Evolutionary conservation across 768 basidiomycete species (phyloP), one percentile per base, ranked within the genome.

Genomic region (Sporobolomyces pararoseus): DNA sequence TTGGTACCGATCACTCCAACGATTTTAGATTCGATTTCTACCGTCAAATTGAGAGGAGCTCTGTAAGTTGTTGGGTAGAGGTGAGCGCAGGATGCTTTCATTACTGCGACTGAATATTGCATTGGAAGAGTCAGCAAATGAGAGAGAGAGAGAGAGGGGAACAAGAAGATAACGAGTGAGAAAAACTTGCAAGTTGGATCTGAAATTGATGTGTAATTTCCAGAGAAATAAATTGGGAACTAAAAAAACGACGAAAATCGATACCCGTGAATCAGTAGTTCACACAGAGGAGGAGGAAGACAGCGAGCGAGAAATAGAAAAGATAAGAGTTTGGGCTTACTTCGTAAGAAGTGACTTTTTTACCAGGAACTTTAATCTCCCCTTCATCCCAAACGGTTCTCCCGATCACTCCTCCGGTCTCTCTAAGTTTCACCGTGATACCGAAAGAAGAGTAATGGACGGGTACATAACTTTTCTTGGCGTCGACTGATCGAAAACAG

Each of bases 361-460:
- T 49, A 13, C 46, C 64, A 6, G 55, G 37, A 27, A 70, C 47
- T n/a, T 47, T 55, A 51, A 70, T 70, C 37, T 65, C 69, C 7
- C 64, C 59, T 21, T 32, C 25, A n/a, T n/a, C 44, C 63, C 63
- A 70, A 9, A 39, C 34, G 7, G 52, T 42, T 10, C 37, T 16
- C 17, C 64, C 62, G 29, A 70, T 42, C 23, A 47, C 49, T 2
- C 52, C 69, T 9, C 59, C 64, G 14, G 69, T 70, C 52, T 70
- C 69, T 17, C 37, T 7, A 6, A 70, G 46, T 17, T 60, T 61
- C 46, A 70, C 69, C 17, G 58, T 61, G 34, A 70, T 29, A 7
- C 58, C 69, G 49, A 70, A 70, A 9, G 69, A 66, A 3, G 21
- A 31, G 59, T 70, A 70, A 23, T 52, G 34, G 17, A 70, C 69